Percentiles rank a stretch among this genome's conserved stretches.
These are phyloP conservation scores for Aspergillus calidoustus DNA, from an alignment of 2,329 filamentous ascomycete genomes.

Conservation along the genomic window DNA sequence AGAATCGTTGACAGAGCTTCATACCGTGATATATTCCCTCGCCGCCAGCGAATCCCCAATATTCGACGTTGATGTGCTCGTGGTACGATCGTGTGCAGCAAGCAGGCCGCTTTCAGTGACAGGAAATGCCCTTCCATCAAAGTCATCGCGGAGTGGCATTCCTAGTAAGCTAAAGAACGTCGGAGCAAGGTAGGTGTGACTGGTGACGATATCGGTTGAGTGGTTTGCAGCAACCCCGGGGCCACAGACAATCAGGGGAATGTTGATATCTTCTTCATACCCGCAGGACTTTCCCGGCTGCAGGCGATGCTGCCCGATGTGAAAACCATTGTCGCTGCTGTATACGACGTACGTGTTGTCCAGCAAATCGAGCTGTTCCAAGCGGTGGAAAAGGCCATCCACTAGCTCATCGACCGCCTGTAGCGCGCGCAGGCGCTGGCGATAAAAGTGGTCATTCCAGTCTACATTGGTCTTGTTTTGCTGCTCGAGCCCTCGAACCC, in stretches of 20 bases:
- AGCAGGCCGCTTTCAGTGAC: not conserved
- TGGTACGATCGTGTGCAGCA: too few relatives aligned
- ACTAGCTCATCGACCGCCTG: slow-evolving; percentile 59
- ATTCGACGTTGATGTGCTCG: slow-evolving; percentile 64
- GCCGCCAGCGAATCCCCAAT: slow-evolving; percentile 52
- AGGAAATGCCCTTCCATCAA: slow-evolving; percentile 62
- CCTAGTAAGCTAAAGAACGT: slow-evolving; percentile 57
- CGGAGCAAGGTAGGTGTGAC: slow-evolving; percentile 67
- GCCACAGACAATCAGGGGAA: slow-evolving; percentile 63
- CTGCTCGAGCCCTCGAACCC: slow-evolving; percentile 7
- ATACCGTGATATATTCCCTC: too few relatives aligned
- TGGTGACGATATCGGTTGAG: slow-evolving; percentile 55
- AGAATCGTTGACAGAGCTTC: too few relatives aligned
- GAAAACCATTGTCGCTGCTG: slow-evolving; percentile 62
- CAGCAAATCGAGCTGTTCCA: slow-evolving; percentile 44
- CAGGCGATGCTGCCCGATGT: slow-evolving; percentile 61
- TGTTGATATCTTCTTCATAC: slow-evolving; percentile 53
- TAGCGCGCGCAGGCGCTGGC: slow-evolving; percentile 51
- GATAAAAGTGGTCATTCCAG: slow-evolving; percentile 56
- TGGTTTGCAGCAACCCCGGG: slow-evolving; percentile 56
- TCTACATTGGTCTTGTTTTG: slow-evolving; percentile 50
- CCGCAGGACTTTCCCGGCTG: slow-evolving; percentile 58
- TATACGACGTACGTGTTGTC: slow-evolving; percentile 62
- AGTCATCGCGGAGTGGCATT: slow-evolving; percentile 45
- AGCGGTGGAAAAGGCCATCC: slow-evolving; percentile 42